These are phyloP conservation scores for Angomonas deanei DNA, from an alignment of 208 protist species.

Conservation along the genomic window DNA sequence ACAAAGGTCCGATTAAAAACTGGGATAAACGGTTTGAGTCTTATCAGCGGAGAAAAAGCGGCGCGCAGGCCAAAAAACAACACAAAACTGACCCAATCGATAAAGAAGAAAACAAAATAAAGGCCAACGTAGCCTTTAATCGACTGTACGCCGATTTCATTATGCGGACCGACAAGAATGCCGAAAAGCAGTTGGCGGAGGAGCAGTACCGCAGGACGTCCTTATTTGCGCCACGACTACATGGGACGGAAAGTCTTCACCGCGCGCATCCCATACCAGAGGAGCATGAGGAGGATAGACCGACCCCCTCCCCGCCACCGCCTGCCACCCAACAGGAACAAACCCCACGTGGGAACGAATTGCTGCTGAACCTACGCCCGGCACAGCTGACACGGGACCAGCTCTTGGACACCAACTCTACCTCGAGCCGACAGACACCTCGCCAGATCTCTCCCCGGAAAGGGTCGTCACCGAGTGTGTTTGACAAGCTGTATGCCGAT, in stretches of 20 bases:
- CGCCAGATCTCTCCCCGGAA: background rate
- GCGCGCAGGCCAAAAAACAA: background rate
- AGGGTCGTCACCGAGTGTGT: conserved; percentile 1
- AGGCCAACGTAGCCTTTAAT: background rate
- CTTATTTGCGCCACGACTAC: background rate
- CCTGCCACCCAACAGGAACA: no score
- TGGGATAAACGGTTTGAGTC: conserved; percentile 29
- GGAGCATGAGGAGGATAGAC: background rate
- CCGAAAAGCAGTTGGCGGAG: background rate
- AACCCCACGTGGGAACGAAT: no score
- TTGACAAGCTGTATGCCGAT: conserved; percentile 9
- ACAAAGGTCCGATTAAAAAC: conserved; percentile 34
- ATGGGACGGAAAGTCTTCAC: background rate
- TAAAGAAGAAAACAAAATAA: background rate
- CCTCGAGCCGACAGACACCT: background rate
- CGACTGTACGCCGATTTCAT: background rate
- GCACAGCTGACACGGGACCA: background rate
- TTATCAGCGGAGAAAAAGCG: conserved; percentile 25
- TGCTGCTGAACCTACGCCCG: background rate
- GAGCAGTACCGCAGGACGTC: background rate
- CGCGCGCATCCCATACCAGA: no score
- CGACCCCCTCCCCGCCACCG: background rate
- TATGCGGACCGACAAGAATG: background rate
- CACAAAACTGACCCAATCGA: background rate
- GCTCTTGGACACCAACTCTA: background rate